Base-by-base conservation (phyloP, 2,329 filamentous ascomycete genomes). In the Fusarium xylarioides region DNA sequence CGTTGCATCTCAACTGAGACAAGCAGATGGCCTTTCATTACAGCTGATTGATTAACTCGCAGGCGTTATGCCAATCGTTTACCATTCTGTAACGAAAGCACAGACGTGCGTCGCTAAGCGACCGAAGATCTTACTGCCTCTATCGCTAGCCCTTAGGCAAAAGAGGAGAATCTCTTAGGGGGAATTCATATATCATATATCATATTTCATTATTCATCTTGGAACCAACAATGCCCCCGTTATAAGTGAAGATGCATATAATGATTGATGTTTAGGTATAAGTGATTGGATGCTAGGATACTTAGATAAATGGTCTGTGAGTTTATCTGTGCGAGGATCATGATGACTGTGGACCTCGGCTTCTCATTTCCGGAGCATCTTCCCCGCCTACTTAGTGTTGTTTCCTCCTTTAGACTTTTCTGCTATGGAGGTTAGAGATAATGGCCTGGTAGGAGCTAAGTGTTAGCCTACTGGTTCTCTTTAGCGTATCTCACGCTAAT, bases 281-380 rank as follows among this genome's bases (percentile, higher is more conserved):
- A 63, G 19, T 57, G 57, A 69, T 63, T 69, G 58, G 49, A 42
- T 49, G 54, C 66, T 38, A 15, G 66, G 40, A 42, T 68, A 21
- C 26, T 54, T 30, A 50, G 61, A 66, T 44, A 37, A 18, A 49
- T 28, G 26, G 23, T 10, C 60, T 61, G 7, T 28, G 23, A 12
- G 19, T 12, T 54, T 21, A 19, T n/a, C 14, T 40, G 32, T 54
- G 34, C 50, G 14, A 54, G 4, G 15, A n/a, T 40, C 58, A 38
- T 28, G 38, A 44, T 21, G 34, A 11, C 2, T 6, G 34, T n/a
- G 40, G 11, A 26, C 38, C 64, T 59, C 32, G 30, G 65, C 28
- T n/a, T 42, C 37, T 66, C 43, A 26, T n/a, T 32, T 60, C 42
- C n/a, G 21, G 30, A 30, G 11, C 16, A 9, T 32, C 9, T 7